These are phyloP conservation scores for Chlamydomonas sphaeroides DNA, from an alignment of 139 green algal species.

Conservation along the genomic window DNA sequence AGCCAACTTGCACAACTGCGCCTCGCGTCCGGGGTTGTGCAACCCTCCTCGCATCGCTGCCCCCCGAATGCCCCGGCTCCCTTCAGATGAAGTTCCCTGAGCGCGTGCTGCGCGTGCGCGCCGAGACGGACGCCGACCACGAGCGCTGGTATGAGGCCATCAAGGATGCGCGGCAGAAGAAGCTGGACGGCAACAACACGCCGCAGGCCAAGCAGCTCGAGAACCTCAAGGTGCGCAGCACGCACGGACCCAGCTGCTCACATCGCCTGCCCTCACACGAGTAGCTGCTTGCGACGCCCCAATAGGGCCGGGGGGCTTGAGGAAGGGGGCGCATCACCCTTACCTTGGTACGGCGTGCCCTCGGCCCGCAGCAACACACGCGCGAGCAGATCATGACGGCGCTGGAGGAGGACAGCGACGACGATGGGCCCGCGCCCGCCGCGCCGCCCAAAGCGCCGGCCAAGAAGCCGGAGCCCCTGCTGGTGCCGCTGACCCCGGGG, in stretches of 20 bases:
- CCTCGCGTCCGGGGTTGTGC: no score
- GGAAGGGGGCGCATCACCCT: no score
- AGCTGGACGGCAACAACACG: slow-evolving; percentile 30
- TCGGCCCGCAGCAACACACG: neutral
- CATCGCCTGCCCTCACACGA: no score
- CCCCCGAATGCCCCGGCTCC: no score
- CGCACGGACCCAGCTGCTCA: no score
- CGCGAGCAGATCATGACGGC: slow-evolving; percentile 26
- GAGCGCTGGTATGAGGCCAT: slow-evolving; percentile 27
- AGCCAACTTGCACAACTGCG: no score
- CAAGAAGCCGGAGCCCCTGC: neutral
- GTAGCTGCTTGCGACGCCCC: no score
- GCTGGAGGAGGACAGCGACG: slow-evolving; percentile 30
- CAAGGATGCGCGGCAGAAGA: slow-evolving; percentile 20
- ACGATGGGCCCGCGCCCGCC: neutral
- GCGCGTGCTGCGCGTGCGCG: slow-evolving; percentile 32
- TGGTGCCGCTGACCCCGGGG: neutral
- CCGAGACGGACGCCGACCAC: neutral
- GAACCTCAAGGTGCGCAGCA: slow-evolving; percentile 31
- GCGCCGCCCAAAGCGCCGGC: neutral
- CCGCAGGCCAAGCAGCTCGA: slow-evolving; percentile 40
- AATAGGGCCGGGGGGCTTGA: no score
- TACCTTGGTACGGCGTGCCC: no score
- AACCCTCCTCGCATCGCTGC: no score
- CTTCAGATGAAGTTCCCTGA: slow-evolving; percentile 41